Conservation (phyloP, 2,329 filamentous ascomycete species). For the Hypomyces perniciosus region DNA sequence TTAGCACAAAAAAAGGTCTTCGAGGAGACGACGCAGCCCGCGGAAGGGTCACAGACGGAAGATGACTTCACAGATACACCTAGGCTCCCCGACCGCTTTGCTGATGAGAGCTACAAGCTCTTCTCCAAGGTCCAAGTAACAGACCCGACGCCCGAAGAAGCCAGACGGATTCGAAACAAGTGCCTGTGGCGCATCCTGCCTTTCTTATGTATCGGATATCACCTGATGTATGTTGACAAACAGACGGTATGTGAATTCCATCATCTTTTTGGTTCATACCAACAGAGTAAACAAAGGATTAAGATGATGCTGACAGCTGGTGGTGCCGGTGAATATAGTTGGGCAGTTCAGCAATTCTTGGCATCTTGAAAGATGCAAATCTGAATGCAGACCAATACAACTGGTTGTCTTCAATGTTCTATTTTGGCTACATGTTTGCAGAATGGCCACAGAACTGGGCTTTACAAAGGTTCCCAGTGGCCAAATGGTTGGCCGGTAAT, state of each 20-base stretch:
- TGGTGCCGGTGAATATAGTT: neutral
- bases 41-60: neutral
- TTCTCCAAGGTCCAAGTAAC: slow-evolving; percentile 32
- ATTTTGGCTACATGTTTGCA: slow-evolving; percentile 42
- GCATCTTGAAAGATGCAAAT: slow-evolving; percentile 13
- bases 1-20: neutral
- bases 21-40: slow-evolving; percentile 4
- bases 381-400: slow-evolving; percentile 14
- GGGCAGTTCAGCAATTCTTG: slow-evolving; percentile 14
- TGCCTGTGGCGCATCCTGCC: slow-evolving; percentile 31
- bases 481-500: slow-evolving; percentile 33
- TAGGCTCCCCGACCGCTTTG: slow-evolving; percentile 31
- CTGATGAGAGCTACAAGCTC: slow-evolving; percentile 37
- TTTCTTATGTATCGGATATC: slow-evolving; percentile 33
- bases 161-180: slow-evolving; percentile 27
- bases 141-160: slow-evolving; percentile 29
- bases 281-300: neutral
- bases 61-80: slow-evolving; percentile 7
- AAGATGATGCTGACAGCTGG: neutral
- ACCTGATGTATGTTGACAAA: slow-evolving; percentile 35
- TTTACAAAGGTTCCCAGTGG: slow-evolving; percentile 40
- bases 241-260: slow-evolving; percentile 26
- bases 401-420: slow-evolving; percentile 39
- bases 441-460: slow-evolving; percentile 38
- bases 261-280: neutral